Conservation (phyloP, 2,329 filamentous ascomycete genomes). For the Colletotrichum sp. region DNA sequence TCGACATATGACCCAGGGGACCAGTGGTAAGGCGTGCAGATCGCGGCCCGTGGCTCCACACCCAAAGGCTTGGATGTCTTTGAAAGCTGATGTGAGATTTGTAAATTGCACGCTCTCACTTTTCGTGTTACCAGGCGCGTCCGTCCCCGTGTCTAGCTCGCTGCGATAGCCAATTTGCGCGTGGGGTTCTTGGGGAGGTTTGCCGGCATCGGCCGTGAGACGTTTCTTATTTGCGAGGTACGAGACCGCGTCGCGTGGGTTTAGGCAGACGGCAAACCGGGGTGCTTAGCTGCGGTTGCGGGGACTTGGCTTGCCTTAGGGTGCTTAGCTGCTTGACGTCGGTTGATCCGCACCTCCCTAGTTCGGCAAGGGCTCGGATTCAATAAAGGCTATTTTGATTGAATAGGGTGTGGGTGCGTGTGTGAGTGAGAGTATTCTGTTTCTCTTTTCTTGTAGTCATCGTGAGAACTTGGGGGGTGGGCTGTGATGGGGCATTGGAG, state of each 20-base stretch:
- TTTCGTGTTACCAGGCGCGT: not conserved
- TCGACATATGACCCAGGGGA: not conserved
- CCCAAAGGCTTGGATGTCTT: not conserved
- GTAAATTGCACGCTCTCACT: not conserved
- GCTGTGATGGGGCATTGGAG: not conserved
- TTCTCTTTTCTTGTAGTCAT: rapidly evolving
- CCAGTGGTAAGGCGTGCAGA: not conserved
- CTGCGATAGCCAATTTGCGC: not conserved
- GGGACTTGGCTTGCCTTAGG: not conserved
- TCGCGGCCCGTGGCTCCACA: not conserved
- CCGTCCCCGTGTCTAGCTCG: not conserved
- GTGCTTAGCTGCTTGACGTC: not conserved
- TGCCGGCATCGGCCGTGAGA: not conserved
- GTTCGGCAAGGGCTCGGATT: not conserved
- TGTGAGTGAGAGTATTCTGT: not conserved
- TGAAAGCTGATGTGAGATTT: not conserved
- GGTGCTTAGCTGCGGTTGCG: not conserved
- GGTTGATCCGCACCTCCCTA: not conserved
- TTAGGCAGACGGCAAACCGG: not conserved
- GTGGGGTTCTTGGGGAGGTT: not conserved
- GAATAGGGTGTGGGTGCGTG: not conserved
- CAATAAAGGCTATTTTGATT: not conserved
- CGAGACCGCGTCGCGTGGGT: not conserved
- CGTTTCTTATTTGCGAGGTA: not conserved
- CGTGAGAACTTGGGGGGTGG: not conserved